Evolutionary conservation across 2,329 filamentous ascomycete species (phyloP).

Genomic region (Alternaria arbusti): DNA sequence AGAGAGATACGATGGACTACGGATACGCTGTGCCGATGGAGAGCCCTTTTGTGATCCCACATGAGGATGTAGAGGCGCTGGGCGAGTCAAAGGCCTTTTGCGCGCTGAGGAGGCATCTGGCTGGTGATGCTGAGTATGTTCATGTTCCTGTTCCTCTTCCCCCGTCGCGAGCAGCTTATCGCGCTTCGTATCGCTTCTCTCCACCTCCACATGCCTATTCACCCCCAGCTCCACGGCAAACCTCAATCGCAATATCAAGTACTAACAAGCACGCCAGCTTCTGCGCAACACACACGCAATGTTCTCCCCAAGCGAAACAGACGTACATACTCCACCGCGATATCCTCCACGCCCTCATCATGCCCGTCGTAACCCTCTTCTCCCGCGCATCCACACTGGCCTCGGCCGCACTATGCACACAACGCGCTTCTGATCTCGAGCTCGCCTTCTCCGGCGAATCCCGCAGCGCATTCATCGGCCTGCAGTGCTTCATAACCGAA

Average conservation of each 20-base stretch:
- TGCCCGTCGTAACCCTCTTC: slow-evolving; percentile 64
- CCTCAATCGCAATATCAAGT: neutral
- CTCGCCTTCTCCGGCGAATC: slow-evolving; percentile 64
- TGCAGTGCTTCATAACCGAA: slow-evolving; percentile 64
- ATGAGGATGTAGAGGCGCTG: slow-evolving; percentile 50
- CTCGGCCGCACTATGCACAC: slow-evolving; percentile 55
- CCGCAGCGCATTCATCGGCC: slow-evolving; percentile 63
- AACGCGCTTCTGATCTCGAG: slow-evolving; percentile 60
- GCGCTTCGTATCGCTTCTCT: slow-evolving; percentile 2
- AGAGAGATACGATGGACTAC: slow-evolving; percentile 8
- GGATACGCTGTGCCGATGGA: slow-evolving; percentile 17
- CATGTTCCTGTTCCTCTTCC: neutral
- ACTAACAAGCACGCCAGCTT: slow-evolving; percentile 31
- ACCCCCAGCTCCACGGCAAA: neutral
- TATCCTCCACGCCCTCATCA: slow-evolving; percentile 64
- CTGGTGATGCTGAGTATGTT: slow-evolving; percentile 50
- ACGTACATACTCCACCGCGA: slow-evolving; percentile 63
- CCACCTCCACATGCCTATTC: neutral
- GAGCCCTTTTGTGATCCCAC: slow-evolving; percentile 53
- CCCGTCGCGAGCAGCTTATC: slow-evolving; percentile 5
- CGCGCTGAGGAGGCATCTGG: slow-evolving; percentile 52
- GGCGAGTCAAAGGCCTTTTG: slow-evolving; percentile 51
- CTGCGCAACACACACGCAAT: slow-evolving; percentile 50
- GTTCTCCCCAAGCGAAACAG: slow-evolving; percentile 40
- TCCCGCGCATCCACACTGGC: slow-evolving; percentile 62